phyloP scores from a whole-genome alignment of 805 yeast species.

The Debaryomyces hansenii region DNA sequence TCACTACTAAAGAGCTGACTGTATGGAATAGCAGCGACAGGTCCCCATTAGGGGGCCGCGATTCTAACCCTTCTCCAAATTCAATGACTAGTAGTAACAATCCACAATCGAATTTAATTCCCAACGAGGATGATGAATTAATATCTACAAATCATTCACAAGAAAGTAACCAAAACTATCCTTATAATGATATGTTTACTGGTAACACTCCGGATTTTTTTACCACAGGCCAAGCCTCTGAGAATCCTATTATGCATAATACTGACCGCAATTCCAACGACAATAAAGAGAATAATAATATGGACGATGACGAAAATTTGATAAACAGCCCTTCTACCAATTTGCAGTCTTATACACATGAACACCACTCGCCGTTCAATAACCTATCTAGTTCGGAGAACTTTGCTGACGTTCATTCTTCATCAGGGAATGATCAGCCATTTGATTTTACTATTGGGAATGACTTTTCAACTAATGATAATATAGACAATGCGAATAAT shows the following conservation, averaged over 20 bases:
- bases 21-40: conserved; percentile 10
- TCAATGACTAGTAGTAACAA: conserved; percentile 12
- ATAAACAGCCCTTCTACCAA: conserved; percentile 12
- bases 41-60: conserved; percentile 20
- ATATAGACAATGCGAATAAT: conserved; percentile 6
- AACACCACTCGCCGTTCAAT: conserved; percentile 8
- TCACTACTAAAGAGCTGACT: conserved; percentile 7
- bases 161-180: conserved; percentile 6
- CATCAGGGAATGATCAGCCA: conserved; percentile 5
- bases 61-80: conserved; percentile 18
- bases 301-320: conserved; percentile 5
- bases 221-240: conserved; percentile 14
- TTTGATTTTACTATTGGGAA: conserved; percentile 9
- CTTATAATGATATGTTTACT: conserved; percentile 18
- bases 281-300: background rate
- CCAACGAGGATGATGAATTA: conserved; percentile 1
- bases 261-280: background rate
- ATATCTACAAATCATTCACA: conserved; percentile 3
- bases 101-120: conserved; percentile 1
- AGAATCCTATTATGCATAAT: conserved; percentile 1
- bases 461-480: conserved; percentile 7
- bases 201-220: conserved; percentile 24
- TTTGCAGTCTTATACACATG: conserved; percentile 14
- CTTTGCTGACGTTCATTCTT: background rate
- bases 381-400: background rate